Conservation (phyloP, 2,329 filamentous ascomycete species). For the Phyllosticta citribraziliensis region DNA sequence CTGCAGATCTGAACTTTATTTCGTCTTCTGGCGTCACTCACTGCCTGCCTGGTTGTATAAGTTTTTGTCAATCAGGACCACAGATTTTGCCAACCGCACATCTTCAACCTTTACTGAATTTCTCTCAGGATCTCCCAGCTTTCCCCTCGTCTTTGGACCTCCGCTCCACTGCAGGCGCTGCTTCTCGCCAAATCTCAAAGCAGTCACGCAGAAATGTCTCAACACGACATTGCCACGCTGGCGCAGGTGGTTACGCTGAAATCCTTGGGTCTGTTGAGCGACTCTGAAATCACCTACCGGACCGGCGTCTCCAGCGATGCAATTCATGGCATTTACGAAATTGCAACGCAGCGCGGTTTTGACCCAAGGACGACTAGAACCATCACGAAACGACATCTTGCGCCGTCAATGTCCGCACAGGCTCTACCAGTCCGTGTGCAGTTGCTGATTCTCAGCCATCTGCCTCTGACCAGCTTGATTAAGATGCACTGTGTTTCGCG, state of each 20-base stretch:
- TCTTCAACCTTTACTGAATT: background rate
- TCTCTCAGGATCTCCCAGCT: background rate
- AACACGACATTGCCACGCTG: background rate
- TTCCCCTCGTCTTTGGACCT: background rate
- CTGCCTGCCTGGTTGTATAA: background rate
- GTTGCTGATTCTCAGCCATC: background rate
- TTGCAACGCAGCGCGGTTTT: background rate
- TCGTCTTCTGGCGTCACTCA: background rate
- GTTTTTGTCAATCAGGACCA: background rate
- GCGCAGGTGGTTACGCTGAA: background rate
- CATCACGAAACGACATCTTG: background rate
- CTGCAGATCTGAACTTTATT: background rate
- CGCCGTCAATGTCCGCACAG: background rate
- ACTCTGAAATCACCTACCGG: background rate
- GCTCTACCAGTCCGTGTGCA: background rate
- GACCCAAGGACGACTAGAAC: background rate
- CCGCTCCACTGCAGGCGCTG: background rate
- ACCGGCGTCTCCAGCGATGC: background rate
- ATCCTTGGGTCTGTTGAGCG: background rate
- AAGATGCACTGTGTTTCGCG: background rate
- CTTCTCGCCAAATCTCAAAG: background rate
- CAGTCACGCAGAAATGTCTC: background rate
- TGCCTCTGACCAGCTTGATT: background rate
- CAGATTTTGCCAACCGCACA: background rate
- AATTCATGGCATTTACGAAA: background rate